Evolutionary conservation across 176 grass and related monocot genomes (phyloP).

Genomic region (Oryza brachyantha): DNA sequence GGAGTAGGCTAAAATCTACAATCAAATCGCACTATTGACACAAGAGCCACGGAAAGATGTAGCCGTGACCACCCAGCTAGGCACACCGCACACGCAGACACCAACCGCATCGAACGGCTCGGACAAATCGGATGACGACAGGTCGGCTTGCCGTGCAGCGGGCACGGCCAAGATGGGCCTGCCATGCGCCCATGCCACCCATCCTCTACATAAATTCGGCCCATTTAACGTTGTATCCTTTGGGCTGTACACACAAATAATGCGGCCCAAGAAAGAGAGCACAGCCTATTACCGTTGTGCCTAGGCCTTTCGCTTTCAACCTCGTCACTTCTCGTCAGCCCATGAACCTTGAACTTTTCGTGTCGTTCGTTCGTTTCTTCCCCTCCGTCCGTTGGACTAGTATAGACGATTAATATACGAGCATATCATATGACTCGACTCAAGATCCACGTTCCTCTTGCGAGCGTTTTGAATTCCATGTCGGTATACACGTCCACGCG

Average conservation of each 20-base stretch:
- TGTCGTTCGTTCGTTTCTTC: not conserved
- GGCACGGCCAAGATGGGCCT: too few species aligned
- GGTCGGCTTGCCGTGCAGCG: not conserved
- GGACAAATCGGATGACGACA: not conserved
- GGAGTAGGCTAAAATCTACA: too few species aligned
- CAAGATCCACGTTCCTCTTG: not conserved
- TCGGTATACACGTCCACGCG: not conserved
- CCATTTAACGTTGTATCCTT: not conserved
- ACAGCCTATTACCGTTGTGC: too few species aligned
- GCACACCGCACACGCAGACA: too few species aligned
- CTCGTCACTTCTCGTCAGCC: too few species aligned
- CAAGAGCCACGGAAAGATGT: not conserved
- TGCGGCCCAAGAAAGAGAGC: too few species aligned
- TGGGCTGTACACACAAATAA: too few species aligned
- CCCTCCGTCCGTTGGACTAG: not conserved
- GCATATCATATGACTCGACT: not conserved
- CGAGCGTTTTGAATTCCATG: not conserved
- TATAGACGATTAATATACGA: not conserved
- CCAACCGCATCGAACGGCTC: not conserved
- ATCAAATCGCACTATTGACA: too few species aligned
- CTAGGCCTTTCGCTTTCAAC: too few species aligned
- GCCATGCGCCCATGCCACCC: too few species aligned
- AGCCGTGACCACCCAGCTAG: too few species aligned
- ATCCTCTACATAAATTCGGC: not conserved
- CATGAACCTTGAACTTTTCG: not conserved